Percentiles rank a stretch among this genome's conserved stretches.
Evolutionary conservation across 2,329 filamentous ascomycete genomes (phyloP).

Genomic region (Fusarium torulosum): DNA sequence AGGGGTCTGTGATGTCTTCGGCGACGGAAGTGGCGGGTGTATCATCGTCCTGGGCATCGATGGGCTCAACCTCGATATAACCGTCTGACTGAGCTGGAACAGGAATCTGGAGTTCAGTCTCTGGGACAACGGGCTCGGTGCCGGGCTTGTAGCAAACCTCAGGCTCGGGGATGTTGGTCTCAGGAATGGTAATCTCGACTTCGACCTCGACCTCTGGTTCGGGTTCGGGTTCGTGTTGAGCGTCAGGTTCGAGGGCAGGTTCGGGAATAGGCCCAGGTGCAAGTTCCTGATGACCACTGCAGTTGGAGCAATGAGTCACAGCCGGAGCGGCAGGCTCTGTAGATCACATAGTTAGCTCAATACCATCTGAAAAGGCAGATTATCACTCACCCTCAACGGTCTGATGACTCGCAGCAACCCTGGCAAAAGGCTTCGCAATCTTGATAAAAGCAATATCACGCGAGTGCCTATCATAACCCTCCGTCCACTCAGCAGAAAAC

Average conservation of each 20-base stretch:
- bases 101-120: too few species aligned
- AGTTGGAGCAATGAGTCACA: not conserved
- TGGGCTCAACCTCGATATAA: not conserved
- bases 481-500: constrained; percentile 43
- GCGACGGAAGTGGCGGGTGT: not conserved
- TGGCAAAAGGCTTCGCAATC: not conserved
- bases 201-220: not conserved
- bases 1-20: not conserved
- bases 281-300: not conserved
- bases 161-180: too few species aligned
- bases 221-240: not conserved
- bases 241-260: not conserved
- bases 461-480: constrained; percentile 18
- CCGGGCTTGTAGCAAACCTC: too few species aligned
- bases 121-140: too few species aligned
- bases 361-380: accelerated
- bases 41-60: too few species aligned
- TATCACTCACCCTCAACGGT: not conserved
- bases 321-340: not conserved
- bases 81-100: not conserved
- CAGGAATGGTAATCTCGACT: too few species aligned
- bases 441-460: constrained; percentile 48
- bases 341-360: too few species aligned
- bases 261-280: not conserved
- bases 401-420: not conserved